Evolutionary conservation across 352 stramenopile species (phyloP), one percentile per base, ranked within the genome.

Genomic region (Globisporangium takayamanum): DNA sequence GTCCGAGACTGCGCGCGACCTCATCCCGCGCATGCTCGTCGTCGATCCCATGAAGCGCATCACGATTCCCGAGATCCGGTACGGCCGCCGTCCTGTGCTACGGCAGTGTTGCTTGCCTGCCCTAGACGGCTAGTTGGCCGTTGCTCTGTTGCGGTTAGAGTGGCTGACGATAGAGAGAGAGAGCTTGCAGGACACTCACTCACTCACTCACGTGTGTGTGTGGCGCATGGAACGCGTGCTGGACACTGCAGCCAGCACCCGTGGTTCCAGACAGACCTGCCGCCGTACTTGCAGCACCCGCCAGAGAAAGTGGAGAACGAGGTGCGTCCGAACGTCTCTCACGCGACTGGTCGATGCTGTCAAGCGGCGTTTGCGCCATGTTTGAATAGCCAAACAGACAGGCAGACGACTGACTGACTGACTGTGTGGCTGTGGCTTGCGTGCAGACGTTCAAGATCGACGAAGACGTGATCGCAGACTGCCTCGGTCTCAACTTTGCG

Each of bases 31-130:
- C 30, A 99, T 99, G 95, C 79, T 99, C 18, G 94, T 99, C 56
- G 97, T 99, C 22, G 97, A 99, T 66, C 97, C 97, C 2, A 98
- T 99, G 89, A 99, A 99, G 76, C 87, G 97, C 25, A 99, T 99
- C 61, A 99, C 96, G 28, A 99, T 99, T 62, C 79, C 95, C 4
- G 96, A 99, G 71, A 99, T 99, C 76, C 80, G 96, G 76, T 81
- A 54, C 20, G 44, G 4, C 7, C 20, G 33, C 33, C 4, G 33
- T 12, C 8, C 33, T 39, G 33, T 39, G 33, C 33, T 8, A 5
- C 28, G 5, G 28, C 28, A 33, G 28, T 33, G 28, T 33, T 33
- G 28, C 28, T 33, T 33, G 33, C 33, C 33, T 39, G 30, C 30
- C 7, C 30, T 36, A 4, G 30, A 36, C 30, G 30, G 4, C 30